Percentiles rank a stretch among this genome's conserved stretches.
These are phyloP conservation scores for Globisporangium takayamanum DNA, from an alignment of 352 stramenopile species.

Conservation along the genomic window DNA sequence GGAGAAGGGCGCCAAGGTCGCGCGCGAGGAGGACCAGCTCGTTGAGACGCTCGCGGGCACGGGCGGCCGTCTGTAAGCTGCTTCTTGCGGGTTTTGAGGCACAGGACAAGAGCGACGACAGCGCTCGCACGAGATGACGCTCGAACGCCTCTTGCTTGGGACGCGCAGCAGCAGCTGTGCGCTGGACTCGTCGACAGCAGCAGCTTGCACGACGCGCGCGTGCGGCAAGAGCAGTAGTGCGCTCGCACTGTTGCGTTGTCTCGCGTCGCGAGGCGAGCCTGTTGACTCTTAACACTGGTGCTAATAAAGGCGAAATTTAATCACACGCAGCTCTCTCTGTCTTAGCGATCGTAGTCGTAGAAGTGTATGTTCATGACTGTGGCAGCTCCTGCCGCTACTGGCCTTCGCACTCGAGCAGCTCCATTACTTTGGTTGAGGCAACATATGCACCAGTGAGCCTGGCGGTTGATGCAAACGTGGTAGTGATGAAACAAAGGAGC, in stretches of 20 bases:
- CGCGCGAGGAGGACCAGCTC: slow-evolving; percentile 79
- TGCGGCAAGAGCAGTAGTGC: background rate
- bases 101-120: background rate
- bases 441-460: no score
- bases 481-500: no score
- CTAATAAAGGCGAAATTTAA: slow-evolving; percentile 86
- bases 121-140: no score
- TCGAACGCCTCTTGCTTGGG: no score
- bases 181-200: background rate
- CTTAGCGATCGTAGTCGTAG: background rate
- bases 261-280: slow-evolving; percentile 13
- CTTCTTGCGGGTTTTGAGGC: slow-evolving; percentile 13
- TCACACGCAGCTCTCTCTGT: slow-evolving; percentile 15
- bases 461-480: no score
- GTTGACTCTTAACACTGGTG: slow-evolving; percentile 59
- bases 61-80: slow-evolving; percentile 85
- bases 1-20: slow-evolving; percentile 90
- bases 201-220: background rate
- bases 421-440: no score
- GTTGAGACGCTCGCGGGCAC: slow-evolving; percentile 84
- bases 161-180: background rate
- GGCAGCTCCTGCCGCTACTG: no score
- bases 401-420: no score
- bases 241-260: slow-evolving; percentile 2
- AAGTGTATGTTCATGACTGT: background rate